Conservation (phyloP, 345 rosid species). For the Erodium maritimum region DNA sequence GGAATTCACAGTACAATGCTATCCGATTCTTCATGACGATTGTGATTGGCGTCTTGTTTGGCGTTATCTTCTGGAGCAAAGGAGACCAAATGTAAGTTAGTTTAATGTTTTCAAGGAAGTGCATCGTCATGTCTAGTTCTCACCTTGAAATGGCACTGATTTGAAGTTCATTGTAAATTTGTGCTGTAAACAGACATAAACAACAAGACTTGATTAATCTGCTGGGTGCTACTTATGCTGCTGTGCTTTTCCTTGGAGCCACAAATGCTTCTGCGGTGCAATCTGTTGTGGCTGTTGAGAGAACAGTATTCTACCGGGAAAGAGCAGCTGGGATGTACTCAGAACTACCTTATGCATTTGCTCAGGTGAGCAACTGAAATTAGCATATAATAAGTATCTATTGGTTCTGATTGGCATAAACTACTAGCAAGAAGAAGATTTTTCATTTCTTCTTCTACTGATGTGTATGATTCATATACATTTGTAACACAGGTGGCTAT, state of each 20-base stretch:
- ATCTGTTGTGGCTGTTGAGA: conserved; percentile 46
- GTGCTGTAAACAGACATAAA: conserved; percentile 19
- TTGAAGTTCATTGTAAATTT: neutral
- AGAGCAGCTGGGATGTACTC: conserved; percentile 79
- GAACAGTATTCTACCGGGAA: conserved; percentile 68
- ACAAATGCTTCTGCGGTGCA: conserved; percentile 43
- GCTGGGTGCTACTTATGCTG: conserved; percentile 56
- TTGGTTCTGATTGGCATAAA: too few species aligned
- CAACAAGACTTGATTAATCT: conserved; percentile 48
- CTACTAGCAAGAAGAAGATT: too few species aligned
- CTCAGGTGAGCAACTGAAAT: conserved; percentile 30
- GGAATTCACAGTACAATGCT: conserved; percentile 57
- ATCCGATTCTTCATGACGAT: conserved; percentile 40
- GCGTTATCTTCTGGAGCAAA: conserved; percentile 53
- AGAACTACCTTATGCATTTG: conserved; percentile 53
- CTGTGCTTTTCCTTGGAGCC: conserved; percentile 50
- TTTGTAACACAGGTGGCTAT: conserved; percentile 17
- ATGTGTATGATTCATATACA: too few species aligned
- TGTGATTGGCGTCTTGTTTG: conserved; percentile 35
- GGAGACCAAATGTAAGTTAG: conserved; percentile 30
- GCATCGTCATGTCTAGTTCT: neutral
- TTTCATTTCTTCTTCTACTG: too few species aligned
- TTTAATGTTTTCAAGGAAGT: too few species aligned
- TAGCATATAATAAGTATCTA: neutral
- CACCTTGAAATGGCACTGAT: too few species aligned